Evolutionary conservation across 1,284 basidiomycete genomes (phyloP).

Genomic region (Fomitiporia mediterranea): DNA sequence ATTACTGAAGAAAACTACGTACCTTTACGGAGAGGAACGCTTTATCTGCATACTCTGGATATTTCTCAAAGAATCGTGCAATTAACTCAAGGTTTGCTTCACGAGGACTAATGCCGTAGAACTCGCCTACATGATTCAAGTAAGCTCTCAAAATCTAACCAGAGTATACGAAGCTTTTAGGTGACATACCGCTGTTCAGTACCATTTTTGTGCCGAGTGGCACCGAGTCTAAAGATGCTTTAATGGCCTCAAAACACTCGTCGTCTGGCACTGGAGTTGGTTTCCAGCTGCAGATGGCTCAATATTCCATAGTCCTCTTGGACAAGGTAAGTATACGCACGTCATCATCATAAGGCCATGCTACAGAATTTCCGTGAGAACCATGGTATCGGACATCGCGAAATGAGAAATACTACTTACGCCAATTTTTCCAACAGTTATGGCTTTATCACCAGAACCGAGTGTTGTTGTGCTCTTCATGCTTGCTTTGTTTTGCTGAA

Average conservation of each 20-base stretch:
- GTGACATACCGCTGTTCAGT: slow-evolving; percentile 42
- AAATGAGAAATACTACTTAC: neutral
- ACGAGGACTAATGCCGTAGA: slow-evolving; percentile 36
- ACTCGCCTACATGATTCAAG: slow-evolving; percentile 34
- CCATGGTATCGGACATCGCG: neutral
- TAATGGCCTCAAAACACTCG: slow-evolving; percentile 57
- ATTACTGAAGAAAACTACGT: neutral
- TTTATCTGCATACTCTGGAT: slow-evolving; percentile 50
- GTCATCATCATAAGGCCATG: slow-evolving; percentile 57
- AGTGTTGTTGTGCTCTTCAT: slow-evolving; percentile 7
- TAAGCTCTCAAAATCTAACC: too few relatives aligned
- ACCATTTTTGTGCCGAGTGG: slow-evolving; percentile 44
- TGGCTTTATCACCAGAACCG: neutral
- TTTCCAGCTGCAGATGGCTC: slow-evolving; percentile 29
- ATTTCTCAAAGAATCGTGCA: slow-evolving; percentile 41
- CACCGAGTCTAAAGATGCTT: slow-evolving; percentile 52
- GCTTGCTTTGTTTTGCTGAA: too few relatives aligned
- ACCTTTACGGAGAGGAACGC: slow-evolving; percentile 44
- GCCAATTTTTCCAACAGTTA: slow-evolving; percentile 7
- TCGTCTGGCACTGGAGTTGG: slow-evolving; percentile 45
- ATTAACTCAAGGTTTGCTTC: slow-evolving; percentile 40
- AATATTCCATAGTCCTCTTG: neutral
- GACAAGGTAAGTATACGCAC: slow-evolving; percentile 26
- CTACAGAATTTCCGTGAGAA: slow-evolving; percentile 26
- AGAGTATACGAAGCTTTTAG: too few relatives aligned